Conservation (phyloP, 2,329 filamentous ascomycete genomes). For the Pseudogymnoascus sp. region DNA sequence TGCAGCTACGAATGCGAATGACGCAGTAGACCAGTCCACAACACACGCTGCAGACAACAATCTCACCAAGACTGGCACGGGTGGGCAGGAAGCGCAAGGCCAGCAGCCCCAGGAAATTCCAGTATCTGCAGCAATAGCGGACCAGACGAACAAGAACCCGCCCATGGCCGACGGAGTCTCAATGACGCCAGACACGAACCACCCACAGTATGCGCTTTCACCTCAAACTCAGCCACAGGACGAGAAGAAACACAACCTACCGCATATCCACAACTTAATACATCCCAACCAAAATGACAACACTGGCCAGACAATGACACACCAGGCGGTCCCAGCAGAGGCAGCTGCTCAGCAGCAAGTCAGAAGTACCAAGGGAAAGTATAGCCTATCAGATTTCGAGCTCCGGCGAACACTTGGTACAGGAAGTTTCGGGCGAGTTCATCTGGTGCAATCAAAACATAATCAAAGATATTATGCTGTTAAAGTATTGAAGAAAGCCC, state of each 20-base stretch:
- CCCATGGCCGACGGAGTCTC: background rate
- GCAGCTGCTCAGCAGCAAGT: conserved; percentile 19
- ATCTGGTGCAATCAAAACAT: conserved; percentile 94
- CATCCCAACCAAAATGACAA: conserved; percentile 51
- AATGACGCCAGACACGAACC: conserved; percentile 27
- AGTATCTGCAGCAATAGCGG: conserved; percentile 22
- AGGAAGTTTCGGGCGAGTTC: conserved; percentile 92
- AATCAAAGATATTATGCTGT: conserved; percentile 97
- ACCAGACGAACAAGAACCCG: conserved; percentile 15
- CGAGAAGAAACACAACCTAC: conserved; percentile 51
- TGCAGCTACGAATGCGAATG: conserved; percentile 6
- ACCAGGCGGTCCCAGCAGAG: conserved; percentile 18
- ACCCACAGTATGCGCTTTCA: conserved; percentile 17
- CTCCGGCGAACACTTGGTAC: conserved; percentile 89
- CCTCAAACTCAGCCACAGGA: conserved; percentile 25
- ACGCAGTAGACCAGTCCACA: conserved; percentile 29
- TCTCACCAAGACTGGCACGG: conserved; percentile 55
- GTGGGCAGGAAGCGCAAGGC: conserved; percentile 36
- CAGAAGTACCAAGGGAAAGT: conserved; percentile 91
- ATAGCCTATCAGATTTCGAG: conserved; percentile 82
- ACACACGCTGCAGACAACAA: conserved; percentile 57
- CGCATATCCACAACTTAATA: conserved; percentile 78
- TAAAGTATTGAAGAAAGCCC: conserved; percentile 96
- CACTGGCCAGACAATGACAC: conserved; percentile 23
- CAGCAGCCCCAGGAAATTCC: conserved; percentile 21